Base-by-base conservation (phyloP, 2,329 filamentous ascomycete genomes). In the Exophiala mesophila region DNA sequence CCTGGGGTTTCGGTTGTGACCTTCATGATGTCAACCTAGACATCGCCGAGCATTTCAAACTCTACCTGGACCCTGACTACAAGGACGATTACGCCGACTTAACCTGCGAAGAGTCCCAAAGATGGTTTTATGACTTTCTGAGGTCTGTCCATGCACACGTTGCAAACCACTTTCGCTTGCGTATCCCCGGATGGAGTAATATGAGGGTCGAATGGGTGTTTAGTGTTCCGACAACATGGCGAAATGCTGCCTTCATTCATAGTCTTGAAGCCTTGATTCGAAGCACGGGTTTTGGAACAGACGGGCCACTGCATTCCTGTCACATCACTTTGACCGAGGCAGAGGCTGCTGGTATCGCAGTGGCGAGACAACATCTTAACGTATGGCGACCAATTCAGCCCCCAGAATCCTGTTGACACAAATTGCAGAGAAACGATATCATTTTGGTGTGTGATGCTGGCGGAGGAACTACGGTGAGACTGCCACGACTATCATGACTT, bases 261-360 rank as follows among this genome's bases (percentile, higher is more conserved):
- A 55, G 63, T 33, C 65, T 60, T 7, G 47, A 58, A n/a, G 35
- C 30, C 5, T 53, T 63, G 2, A 57, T 65, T 2, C 42, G 57
- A 39, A 34, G 39, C 1, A 61, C 59, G 2, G 60, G 64, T 10
- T 59, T 61, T 45, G 52, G 53, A 9, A 54, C 53, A 35, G 50
- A 48, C 16, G 44, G 49, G 0, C 52, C 57, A 19, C 16, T 18
- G 12, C 70, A 74, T 53, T 57, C 47, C 2, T 62, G 65, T 3
- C 57, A 46, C 0, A 70, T 75, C 36, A 70, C 69, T 0, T 57
- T 76, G 12, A 76, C 73, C 0, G 72, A 76, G 55, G 72, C 73
- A 1, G 73, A 76, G 52, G 73, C 73, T 4, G 72, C 73, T 2
- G 73, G 72, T 18, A 70, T 76, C 1, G 68, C 73, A 55, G 66